Conservation (phyloP, 306 rosid genomes). For the Cicer cuneatum region DNA sequence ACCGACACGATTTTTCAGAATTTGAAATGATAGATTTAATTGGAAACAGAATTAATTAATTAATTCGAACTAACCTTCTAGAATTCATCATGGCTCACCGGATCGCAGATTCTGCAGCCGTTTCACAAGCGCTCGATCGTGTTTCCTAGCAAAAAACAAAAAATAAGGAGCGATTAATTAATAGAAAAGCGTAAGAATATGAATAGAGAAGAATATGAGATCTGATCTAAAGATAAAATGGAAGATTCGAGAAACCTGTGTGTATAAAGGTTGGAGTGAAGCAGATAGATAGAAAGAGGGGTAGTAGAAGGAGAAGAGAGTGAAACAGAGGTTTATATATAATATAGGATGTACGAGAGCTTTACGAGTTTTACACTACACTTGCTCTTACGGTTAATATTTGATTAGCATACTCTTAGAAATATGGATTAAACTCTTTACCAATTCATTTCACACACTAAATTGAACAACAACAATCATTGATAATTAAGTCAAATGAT, state of each 20-base stretch:
- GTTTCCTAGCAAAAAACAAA: neutral
- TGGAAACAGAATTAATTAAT: neutral
- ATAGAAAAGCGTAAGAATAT: neutral
- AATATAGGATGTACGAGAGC: constrained; percentile 10
- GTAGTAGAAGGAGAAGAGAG: neutral
- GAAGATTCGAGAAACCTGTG: constrained; percentile 38
- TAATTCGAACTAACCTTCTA: constrained; percentile 46
- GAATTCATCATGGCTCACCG: constrained; percentile 49
- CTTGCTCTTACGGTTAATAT: neutral
- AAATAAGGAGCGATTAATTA: neutral
- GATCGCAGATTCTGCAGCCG: constrained; percentile 32
- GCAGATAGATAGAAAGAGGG: neutral
- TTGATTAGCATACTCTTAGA: too few species aligned
- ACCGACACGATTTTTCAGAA: constrained; percentile 4
- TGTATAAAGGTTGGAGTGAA: neutral
- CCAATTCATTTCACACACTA: too few species aligned
- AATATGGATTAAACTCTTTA: too few species aligned
- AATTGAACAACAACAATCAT: too few species aligned
- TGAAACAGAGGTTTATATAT: constrained; percentile 27
- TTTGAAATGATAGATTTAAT: constrained; percentile 3
- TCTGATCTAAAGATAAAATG: constrained; percentile 27
- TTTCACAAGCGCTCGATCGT: neutral
- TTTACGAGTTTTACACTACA: constrained; percentile 10
- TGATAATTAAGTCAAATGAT: too few species aligned
- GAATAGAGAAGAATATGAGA: neutral